Evolutionary conservation across 2,329 filamentous ascomycete species (phyloP).

Genomic region (Davidsoniella eucalypti): DNA sequence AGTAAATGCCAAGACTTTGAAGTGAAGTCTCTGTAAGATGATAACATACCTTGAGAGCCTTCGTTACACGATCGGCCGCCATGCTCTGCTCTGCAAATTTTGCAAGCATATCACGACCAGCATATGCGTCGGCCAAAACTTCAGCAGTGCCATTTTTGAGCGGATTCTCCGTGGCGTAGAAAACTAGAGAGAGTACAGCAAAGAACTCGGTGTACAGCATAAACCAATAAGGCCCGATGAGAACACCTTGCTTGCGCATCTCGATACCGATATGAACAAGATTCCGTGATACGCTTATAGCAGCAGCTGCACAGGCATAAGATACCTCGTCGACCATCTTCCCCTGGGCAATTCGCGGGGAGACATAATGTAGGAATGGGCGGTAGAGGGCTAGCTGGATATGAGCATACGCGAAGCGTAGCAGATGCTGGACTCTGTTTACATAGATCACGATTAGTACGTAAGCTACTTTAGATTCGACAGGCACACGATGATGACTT

Average conservation of each 20-base stretch:
- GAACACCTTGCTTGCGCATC: conserved; percentile 55
- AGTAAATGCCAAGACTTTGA: not conserved
- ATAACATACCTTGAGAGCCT: conserved; percentile 51
- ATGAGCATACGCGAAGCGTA: conserved; percentile 67
- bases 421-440: conserved; percentile 48
- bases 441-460: not conserved
- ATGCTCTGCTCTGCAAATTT: conserved; percentile 68
- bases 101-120: conserved; percentile 68
- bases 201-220: conserved; percentile 75
- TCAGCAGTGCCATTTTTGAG: conserved; percentile 59
- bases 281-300: conserved; percentile 48
- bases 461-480: not conserved
- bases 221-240: conserved; percentile 79
- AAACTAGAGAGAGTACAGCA: conserved; percentile 61
- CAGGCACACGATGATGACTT: conserved; percentile 20
- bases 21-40: not conserved
- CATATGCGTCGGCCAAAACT: conserved; percentile 68
- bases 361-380: conserved; percentile 71
- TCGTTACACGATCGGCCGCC: conserved; percentile 74
- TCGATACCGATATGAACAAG: conserved; percentile 68
- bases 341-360: conserved; percentile 39
- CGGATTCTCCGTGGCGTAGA: conserved; percentile 66
- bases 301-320: conserved; percentile 53
- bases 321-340: conserved; percentile 56
- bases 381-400: conserved; percentile 71